Evolutionary conservation across 2,329 filamentous ascomycete species (phyloP).

Genomic region (Chrysoporthe deuterocubensis): DNA sequence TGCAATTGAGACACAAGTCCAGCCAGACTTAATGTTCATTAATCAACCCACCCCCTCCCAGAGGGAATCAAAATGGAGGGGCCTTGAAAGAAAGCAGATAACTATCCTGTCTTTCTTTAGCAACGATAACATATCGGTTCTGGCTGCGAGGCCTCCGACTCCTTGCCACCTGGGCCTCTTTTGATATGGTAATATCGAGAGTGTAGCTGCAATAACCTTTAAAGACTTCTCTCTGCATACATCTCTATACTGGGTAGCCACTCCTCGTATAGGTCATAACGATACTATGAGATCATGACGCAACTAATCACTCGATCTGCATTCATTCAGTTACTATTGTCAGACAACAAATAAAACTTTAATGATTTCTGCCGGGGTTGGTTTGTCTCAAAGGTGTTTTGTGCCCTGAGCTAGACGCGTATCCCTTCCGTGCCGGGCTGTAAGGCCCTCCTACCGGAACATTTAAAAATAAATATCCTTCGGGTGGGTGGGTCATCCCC

Average conservation of each 20-base stretch:
- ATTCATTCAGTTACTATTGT: background rate
- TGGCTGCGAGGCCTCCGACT: background rate
- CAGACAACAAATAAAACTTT: background rate
- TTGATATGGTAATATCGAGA: background rate
- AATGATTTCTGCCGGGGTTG: background rate
- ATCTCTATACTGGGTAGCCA: background rate
- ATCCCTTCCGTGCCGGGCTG: background rate
- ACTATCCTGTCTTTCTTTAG: background rate
- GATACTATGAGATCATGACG: too few relatives aligned
- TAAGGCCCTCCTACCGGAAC: background rate
- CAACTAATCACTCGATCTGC: too few relatives aligned
- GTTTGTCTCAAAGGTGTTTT: constrained; percentile 1
- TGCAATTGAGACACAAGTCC: background rate
- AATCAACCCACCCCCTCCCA: background rate
- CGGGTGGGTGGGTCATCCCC: background rate
- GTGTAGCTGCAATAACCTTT: background rate
- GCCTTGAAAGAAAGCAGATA: background rate
- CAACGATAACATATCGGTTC: background rate
- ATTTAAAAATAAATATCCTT: background rate
- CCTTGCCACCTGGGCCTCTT: background rate
- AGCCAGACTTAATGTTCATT: background rate
- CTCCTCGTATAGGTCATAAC: background rate
- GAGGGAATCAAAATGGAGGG: background rate
- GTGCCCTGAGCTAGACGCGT: background rate
- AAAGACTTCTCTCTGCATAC: background rate